These are phyloP conservation scores for Tephrocybe rancida DNA, from an alignment of 768 basidiomycete genomes.

Conservation along the genomic window DNA sequence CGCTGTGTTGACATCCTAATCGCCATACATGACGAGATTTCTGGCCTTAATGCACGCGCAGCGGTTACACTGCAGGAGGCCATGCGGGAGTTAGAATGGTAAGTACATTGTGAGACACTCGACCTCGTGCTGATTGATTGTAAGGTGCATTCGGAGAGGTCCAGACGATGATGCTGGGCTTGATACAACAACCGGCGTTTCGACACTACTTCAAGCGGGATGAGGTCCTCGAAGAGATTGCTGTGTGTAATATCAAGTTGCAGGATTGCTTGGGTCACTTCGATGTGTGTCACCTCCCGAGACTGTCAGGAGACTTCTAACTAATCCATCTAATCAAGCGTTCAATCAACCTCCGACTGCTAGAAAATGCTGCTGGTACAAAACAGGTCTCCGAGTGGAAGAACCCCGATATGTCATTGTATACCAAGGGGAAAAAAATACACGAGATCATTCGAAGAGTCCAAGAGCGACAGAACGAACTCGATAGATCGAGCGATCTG, in stretches of 20 bases:
- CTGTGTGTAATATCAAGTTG: conserved; percentile 52
- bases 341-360: conserved; percentile 4
- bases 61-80: conserved; percentile 50
- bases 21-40: conserved; percentile 60
- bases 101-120: conserved; percentile 13
- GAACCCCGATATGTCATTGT: neutral
- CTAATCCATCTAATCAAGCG: neutral
- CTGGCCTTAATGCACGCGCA: conserved; percentile 52
- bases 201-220: conserved; percentile 77
- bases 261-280: conserved; percentile 61
- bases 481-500: conserved; percentile 40
- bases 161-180: conserved; percentile 51
- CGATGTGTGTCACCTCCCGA: conserved; percentile 38
- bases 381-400: neutral
- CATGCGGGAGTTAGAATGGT: conserved; percentile 52
- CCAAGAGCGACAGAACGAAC: conserved; percentile 35
- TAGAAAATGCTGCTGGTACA: neutral
- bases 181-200: conserved; percentile 66
- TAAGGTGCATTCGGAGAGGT: conserved; percentile 45
- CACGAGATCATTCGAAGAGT: conserved; percentile 13
- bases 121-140: neutral
- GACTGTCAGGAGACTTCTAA: too few relatives aligned
- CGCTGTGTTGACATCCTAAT: conserved; percentile 69
- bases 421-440: conserved; percentile 14
- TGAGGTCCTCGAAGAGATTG: conserved; percentile 59